Evolutionary conservation across 2,329 filamentous ascomycete genomes (phyloP).

Genomic region (Xylaria sp.): DNA sequence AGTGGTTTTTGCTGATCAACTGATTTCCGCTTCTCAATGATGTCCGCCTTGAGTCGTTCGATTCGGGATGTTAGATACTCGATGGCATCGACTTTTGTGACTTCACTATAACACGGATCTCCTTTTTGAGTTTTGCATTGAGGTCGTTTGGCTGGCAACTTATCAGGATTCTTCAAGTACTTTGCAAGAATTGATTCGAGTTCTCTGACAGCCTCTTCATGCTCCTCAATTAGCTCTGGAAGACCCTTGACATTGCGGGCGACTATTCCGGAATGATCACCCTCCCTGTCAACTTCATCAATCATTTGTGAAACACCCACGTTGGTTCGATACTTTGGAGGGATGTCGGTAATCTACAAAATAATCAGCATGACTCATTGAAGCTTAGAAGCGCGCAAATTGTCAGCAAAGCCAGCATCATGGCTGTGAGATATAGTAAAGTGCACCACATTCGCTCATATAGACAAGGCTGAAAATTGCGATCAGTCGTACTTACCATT

Average conservation of each 20-base stretch:
- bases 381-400: not conserved
- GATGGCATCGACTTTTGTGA: conserved; percentile 87
- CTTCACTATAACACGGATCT: conserved; percentile 70
- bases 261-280: conserved; percentile 62
- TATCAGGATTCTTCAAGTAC: conserved; percentile 85
- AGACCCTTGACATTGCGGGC: conserved; percentile 90
- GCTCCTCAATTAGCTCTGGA: conserved; percentile 82
- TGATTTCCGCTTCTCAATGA: conserved; percentile 79
- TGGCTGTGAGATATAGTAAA: not conserved
- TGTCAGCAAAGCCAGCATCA: no score
- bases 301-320: conserved; percentile 76
- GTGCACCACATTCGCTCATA: no score
- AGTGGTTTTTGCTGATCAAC: conserved; percentile 89
- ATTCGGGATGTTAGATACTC: conserved; percentile 89
- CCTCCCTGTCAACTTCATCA: conserved; percentile 53
- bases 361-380: conserved; percentile 5
- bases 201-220: conserved; percentile 79
- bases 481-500: conserved; percentile 58
- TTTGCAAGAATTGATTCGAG: conserved; percentile 85
- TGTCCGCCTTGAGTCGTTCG: conserved; percentile 79
- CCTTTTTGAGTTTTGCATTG: conserved; percentile 81
- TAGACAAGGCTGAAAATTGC: not conserved
- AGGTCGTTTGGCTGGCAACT: conserved; percentile 79
- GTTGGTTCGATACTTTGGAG: conserved; percentile 76
- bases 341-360: conserved; percentile 82